phyloP scores from a whole-genome alignment of 176 grass and related monocot species.

The Hordeum marinum region DNA sequence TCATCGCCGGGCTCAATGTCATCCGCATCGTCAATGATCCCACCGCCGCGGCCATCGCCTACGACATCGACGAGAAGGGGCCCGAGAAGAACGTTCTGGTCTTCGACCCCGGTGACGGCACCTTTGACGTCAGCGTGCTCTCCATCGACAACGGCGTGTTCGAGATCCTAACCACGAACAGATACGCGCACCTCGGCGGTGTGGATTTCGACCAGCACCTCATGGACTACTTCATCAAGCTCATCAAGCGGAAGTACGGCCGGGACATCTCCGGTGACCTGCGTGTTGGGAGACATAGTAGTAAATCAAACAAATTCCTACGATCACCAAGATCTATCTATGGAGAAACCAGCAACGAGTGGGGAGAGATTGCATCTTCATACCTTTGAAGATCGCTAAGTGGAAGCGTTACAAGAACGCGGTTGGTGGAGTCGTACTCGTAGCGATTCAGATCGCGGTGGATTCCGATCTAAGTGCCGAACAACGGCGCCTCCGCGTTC shows the following conservation, averaged over 20 bases:
- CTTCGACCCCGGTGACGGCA: background rate
- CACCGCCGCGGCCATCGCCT: conserved; percentile 73
- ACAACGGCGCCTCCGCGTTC: too few species aligned
- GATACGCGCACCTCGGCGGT: background rate
- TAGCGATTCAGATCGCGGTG: too few species aligned
- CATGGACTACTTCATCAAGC: background rate
- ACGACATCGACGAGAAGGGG: conserved; percentile 68
- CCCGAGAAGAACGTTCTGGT: background rate
- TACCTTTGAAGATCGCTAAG: too few species aligned
- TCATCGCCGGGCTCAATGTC: conserved; percentile 79
- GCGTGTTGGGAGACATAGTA: too few species aligned
- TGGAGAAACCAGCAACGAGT: too few species aligned
- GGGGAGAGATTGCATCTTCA: too few species aligned
- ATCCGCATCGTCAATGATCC: conserved; percentile 92
- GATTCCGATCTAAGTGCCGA: too few species aligned
- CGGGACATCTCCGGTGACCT: background rate
- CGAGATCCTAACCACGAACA: background rate
- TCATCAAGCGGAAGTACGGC: background rate
- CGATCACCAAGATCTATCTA: too few species aligned
- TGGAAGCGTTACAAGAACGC: too few species aligned
- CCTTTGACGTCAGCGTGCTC: background rate
- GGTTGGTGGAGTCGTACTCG: too few species aligned
- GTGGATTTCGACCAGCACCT: background rate
- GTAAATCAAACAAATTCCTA: too few species aligned
- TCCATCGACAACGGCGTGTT: conserved; percentile 1